These are phyloP conservation scores for Dioszegia aurantiaca DNA, from an alignment of 768 basidiomycete species.

Conservation along the genomic window DNA sequence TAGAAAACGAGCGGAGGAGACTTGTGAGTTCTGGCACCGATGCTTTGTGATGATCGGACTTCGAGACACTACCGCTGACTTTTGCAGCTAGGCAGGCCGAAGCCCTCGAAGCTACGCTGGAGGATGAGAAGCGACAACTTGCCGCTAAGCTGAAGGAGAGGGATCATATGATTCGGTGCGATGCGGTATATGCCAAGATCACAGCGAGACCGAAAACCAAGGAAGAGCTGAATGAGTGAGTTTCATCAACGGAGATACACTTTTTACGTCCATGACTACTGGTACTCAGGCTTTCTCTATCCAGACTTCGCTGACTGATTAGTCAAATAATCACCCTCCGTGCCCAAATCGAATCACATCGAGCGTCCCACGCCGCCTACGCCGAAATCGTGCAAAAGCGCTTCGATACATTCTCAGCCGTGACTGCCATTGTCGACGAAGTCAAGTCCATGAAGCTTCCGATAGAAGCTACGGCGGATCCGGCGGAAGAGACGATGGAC, in stretches of 20 bases:
- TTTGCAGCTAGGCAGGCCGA: slow-evolving; percentile 23
- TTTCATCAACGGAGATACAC: slow-evolving; percentile 8
- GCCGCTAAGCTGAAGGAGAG: slow-evolving; percentile 26
- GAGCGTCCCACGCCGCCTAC: slow-evolving; percentile 26
- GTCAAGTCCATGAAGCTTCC: slow-evolving; percentile 30
- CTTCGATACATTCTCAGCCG: slow-evolving; percentile 30
- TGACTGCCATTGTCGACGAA: slow-evolving; percentile 32
- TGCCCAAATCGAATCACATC: slow-evolving; percentile 32
- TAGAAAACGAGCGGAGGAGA: slow-evolving; percentile 26
- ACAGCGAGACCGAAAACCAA: slow-evolving; percentile 24
- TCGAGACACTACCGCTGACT: slow-evolving; percentile 13
- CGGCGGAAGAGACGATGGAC: slow-evolving; percentile 31
- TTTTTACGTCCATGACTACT: no score
- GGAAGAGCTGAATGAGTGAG: slow-evolving; percentile 43
- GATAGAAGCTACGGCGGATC: slow-evolving; percentile 21
- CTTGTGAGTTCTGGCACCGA: slow-evolving; percentile 25
- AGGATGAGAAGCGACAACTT: slow-evolving; percentile 32
- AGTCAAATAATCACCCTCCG: slow-evolving; percentile 38
- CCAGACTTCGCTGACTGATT: slow-evolving; percentile 9
- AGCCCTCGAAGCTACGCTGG: slow-evolving; percentile 24
- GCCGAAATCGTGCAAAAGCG: slow-evolving; percentile 27
- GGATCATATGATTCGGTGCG: slow-evolving; percentile 38
- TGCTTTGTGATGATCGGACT: neutral
- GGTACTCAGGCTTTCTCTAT: no score
- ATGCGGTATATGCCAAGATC: slow-evolving; percentile 39